Conservation (phyloP, 2,329 filamentous ascomycete species). For the Capronia coronata region DNA sequence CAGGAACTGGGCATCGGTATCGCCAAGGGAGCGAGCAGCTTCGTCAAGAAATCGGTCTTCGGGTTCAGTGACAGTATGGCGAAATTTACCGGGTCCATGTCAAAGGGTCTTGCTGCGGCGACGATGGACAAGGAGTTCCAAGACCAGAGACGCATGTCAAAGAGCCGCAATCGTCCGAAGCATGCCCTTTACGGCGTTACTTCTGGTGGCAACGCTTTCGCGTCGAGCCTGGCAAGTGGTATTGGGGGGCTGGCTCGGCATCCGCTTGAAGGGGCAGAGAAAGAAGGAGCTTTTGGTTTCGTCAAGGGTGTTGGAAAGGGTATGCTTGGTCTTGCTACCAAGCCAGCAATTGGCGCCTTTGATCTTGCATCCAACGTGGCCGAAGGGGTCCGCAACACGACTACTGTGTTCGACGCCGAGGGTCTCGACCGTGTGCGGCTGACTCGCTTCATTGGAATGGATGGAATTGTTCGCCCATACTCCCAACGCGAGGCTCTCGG, state of each 20-base stretch:
- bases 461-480: slow-evolving; percentile 92
- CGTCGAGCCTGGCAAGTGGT: slow-evolving; percentile 84
- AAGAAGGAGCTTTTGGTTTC: slow-evolving; percentile 88
- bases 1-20: slow-evolving; percentile 93
- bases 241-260: slow-evolving; percentile 90
- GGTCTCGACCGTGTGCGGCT: slow-evolving; percentile 93
- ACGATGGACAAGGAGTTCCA: slow-evolving; percentile 99
- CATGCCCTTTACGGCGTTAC: slow-evolving; percentile 95
- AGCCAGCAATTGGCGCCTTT: slow-evolving; percentile 92
- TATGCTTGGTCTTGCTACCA: slow-evolving; percentile 86
- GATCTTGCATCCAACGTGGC: slow-evolving; percentile 96
- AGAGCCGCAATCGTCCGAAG: slow-evolving; percentile 88
- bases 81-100: slow-evolving; percentile 94
- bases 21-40: slow-evolving; percentile 91
- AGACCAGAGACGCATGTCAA: slow-evolving; percentile 86
- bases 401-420: slow-evolving; percentile 91
- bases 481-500: slow-evolving; percentile 90
- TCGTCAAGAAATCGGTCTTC: slow-evolving; percentile 98
- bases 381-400: slow-evolving; percentile 96
- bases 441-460: slow-evolving; percentile 81
- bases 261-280: slow-evolving; percentile 89
- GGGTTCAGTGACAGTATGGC: slow-evolving; percentile 96
- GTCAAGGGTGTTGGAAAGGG: slow-evolving; percentile 98
- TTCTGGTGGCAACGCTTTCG: slow-evolving; percentile 88
- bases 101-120: slow-evolving; percentile 89